Base-by-base conservation (phyloP, 2,329 filamentous ascomycete species). In the Arthroderma sp. region DNA sequence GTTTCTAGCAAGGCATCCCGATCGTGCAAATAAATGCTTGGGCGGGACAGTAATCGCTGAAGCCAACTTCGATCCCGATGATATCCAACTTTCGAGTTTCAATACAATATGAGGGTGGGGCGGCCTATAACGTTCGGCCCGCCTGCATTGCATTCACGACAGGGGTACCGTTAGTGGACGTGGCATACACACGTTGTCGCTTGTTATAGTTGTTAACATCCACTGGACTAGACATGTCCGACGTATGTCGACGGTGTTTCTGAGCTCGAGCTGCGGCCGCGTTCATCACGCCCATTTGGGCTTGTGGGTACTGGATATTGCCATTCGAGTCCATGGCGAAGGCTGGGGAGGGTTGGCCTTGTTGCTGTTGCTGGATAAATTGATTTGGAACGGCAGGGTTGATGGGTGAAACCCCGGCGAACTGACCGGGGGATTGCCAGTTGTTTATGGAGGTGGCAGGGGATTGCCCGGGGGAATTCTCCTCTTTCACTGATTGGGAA, bases 341-440 rank as follows among this genome's bases (percentile, higher is more conserved):
- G 33, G 45, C 15, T 22, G 15, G 31, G 41, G 43, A 8, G 32
- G 8, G 8, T 34, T 34, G 32, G 11, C 11, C 32, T 11, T 34
- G 45, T 4, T 41, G 55, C 48, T 33, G 59, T 46, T 41, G 59
- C 55, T 27, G 54, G 54, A 52, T 60, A 48, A 67, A 69, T 47
- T 64, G 63, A 31, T 61, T 58, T 47, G 56, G 69, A 54, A 57
- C 68, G 54, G 51, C 71, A 55, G 68, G 68, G 45, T 67, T 68
- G 5, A 75, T 72, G 1, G 77, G 71, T 6, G 75, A 73, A 38
- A 78, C 74, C 33, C 72, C 74, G 9, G 74, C 66, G 38, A 78
- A 68, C 47, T 75, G 72, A 40, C 69, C 70, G 0, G 78, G 77
- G 7, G 77, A 80, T 55, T 80, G 76, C 77, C 78, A 81, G 51